Evolutionary conservation across 768 basidiomycete species (phyloP).

Genomic region (Lentinus tigrinus): DNA sequence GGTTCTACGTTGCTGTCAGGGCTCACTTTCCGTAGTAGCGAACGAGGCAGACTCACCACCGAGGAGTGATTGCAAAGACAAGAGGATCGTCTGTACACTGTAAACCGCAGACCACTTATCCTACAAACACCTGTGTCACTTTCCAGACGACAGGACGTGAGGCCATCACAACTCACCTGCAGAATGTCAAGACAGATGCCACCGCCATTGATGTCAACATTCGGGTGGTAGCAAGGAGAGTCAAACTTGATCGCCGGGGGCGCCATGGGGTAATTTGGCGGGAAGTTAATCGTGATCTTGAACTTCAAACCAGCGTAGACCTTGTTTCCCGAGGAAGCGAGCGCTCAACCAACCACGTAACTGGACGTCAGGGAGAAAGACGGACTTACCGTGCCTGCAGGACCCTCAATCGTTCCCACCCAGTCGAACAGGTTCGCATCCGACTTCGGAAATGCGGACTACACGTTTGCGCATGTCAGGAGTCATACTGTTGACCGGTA

Average conservation of each 20-base stretch:
- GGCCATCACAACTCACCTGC: constrained; percentile 48
- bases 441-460: constrained; percentile 89
- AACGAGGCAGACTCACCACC: constrained; percentile 56
- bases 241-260: constrained; percentile 86
- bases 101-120: constrained; percentile 95
- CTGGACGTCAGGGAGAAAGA: constrained; percentile 1
- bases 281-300: constrained; percentile 83
- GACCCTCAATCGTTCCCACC: constrained; percentile 86
- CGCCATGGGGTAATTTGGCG: constrained; percentile 84
- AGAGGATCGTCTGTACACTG: constrained; percentile 84
- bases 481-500: neutral
- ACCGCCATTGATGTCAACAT: constrained; percentile 76
- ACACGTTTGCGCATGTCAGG: neutral
- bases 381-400: constrained; percentile 64
- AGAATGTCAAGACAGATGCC: constrained; percentile 87
- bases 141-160: neutral
- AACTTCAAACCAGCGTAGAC: constrained; percentile 79
- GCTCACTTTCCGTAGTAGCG: too few species aligned
- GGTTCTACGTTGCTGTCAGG: constrained; percentile 56
- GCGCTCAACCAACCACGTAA: neutral
- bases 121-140: constrained; percentile 33
- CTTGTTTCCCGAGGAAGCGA: constrained; percentile 31
- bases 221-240: constrained; percentile 89
- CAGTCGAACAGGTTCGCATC: constrained; percentile 89
- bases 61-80: constrained; percentile 84